Conservation (phyloP, 495 filamentous ascomycete species). For the Podospora pseudocomata region DNA sequence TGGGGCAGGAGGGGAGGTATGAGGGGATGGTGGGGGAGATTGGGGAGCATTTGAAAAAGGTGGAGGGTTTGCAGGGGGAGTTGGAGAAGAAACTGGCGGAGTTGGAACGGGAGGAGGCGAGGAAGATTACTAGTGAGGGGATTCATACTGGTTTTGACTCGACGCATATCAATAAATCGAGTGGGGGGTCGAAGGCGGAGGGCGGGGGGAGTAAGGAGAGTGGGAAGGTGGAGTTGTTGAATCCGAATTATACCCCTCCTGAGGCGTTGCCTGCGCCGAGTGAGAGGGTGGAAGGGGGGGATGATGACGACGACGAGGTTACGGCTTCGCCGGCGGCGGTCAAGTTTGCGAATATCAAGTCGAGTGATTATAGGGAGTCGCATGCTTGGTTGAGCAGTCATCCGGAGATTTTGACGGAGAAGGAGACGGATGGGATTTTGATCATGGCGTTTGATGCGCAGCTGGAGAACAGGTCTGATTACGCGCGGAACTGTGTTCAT, state of each 20-base stretch:
- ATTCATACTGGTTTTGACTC: slow-evolving; percentile 91
- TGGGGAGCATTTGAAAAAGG: slow-evolving; percentile 68
- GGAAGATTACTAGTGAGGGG: slow-evolving; percentile 90
- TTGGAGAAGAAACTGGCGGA: slow-evolving; percentile 67
- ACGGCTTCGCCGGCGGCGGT: slow-evolving; percentile 71
- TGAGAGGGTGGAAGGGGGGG: slow-evolving; percentile 38
- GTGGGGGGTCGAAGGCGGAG: slow-evolving; percentile 34
- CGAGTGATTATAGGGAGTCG: slow-evolving; percentile 67
- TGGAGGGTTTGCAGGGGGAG: slow-evolving; percentile 71
- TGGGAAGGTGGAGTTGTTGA: slow-evolving; percentile 72
- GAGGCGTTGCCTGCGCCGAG: slow-evolving; percentile 13
- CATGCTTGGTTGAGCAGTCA: slow-evolving; percentile 71
- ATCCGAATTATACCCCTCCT: slow-evolving; percentile 53
- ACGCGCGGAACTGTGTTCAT: slow-evolving; percentile 86
- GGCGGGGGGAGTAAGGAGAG: slow-evolving; percentile 20
- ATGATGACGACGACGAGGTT: slow-evolving; percentile 67
- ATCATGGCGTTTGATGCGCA: slow-evolving; percentile 87
- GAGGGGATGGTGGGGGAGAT: slow-evolving; percentile 73
- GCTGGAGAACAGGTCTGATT: slow-evolving; percentile 67
- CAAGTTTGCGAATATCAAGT: slow-evolving; percentile 73
- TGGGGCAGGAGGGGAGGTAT: slow-evolving; percentile 56
- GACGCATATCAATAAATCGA: slow-evolving; percentile 66
- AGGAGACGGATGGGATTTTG: slow-evolving; percentile 86
- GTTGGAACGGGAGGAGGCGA: slow-evolving; percentile 79
- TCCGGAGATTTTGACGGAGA: slow-evolving; percentile 74